Evolutionary conservation across 2,329 filamentous ascomycete genomes (phyloP), one percentile per base, ranked within the genome.

Genomic region (Verticillium albo-atrum): DNA sequence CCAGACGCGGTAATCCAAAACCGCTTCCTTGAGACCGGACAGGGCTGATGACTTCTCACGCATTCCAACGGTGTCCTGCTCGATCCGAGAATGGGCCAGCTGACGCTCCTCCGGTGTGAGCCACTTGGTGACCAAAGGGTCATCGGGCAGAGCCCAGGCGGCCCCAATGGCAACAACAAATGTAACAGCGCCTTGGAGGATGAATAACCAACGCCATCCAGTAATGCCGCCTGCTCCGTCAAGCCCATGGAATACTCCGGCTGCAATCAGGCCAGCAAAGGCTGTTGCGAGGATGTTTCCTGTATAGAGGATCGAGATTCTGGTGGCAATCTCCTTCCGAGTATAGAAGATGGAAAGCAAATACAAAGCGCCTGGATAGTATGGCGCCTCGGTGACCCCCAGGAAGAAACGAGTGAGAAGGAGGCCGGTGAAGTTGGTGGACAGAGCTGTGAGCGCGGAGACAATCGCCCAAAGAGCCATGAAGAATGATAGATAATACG

Each of bases 121-220:
- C 65, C 66, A 68, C 10, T 42, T 56, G 0, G 67, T 69, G 26
- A 63, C 68, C 32, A 65, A 55, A 1, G 89, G 89, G 63, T 89
- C 89, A 68, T 91, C 84, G 0, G 88, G 88, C 15, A 92, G 75
- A 30, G 90, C 72, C 65, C 84, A 85, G 68, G 80, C 81, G 2
- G 85, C 79, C 10, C 74, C 74, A 12, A 77, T 61, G 4, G 74
- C 25, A 17, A 74, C 71, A 14, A 32, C 30, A 14, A 32, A 32
- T 1, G 88, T 91, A 60, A 89, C 79, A n/a, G 79, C 77, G 26
- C 89, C 89, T 70, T 91, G 88, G 42, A 91, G 85, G 58, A 91
- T 86, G 73, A 90, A 90, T 0, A 89, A 74, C 84, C 85, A 88
- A 14, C 86, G 77, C 88, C 82, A 90, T 2, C 57, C 61, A n/a